Base-by-base conservation (phyloP, 2,329 filamentous ascomycete genomes). In the Fusarium beomiforme region DNA sequence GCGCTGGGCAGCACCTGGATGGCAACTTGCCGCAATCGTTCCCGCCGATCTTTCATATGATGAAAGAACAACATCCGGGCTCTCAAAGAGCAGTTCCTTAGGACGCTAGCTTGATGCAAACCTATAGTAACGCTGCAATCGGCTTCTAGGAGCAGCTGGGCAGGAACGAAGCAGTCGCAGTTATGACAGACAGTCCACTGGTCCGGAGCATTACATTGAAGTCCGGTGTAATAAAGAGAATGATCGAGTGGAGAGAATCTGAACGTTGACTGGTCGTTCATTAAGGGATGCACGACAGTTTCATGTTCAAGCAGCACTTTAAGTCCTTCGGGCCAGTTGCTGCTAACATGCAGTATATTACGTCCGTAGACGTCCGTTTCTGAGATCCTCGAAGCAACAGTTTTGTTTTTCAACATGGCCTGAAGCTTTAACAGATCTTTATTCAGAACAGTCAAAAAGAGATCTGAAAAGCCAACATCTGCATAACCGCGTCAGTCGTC, bases 81-180 rank as follows among this genome's bases (percentile, higher is more conserved):
- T 29, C 11, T 57, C 16, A 57, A 34, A 5, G 54, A 57, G 12
- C 54, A 57, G 17, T 6, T 5, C n/a, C 7, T 4, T 24, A 57
- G 13, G 14, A 1, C 3, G n/a, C 14, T 3, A 13, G 13, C 6
- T 7, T 2, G 7, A 0, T 2, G 1, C 0, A 0, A 3, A 17
- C 33, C 4, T 3, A 24, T 8, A 19, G 39, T 19, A 2, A 51
- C 33, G 6, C 2, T 37, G 29, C 41, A 57, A 37, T 57, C 41
- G 13, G 42, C n/a, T 11, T 57, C 41, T 6, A 57, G 54, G 0
- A 57, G 13, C 0, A 57, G 3, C 2, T 23, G 31, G 3, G n/a
- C 29, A 5, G 54, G 3, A 26, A 9, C 3, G 17, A 3, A 57
- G 23, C 54, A 57, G 12, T 13, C 10, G 9, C 54, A 57, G 1